Percentiles rank a stretch among this genome's conserved stretches.
These are phyloP conservation scores for Sporothrix phasma DNA, from an alignment of 2,329 filamentous ascomycete species.

Conservation along the genomic window DNA sequence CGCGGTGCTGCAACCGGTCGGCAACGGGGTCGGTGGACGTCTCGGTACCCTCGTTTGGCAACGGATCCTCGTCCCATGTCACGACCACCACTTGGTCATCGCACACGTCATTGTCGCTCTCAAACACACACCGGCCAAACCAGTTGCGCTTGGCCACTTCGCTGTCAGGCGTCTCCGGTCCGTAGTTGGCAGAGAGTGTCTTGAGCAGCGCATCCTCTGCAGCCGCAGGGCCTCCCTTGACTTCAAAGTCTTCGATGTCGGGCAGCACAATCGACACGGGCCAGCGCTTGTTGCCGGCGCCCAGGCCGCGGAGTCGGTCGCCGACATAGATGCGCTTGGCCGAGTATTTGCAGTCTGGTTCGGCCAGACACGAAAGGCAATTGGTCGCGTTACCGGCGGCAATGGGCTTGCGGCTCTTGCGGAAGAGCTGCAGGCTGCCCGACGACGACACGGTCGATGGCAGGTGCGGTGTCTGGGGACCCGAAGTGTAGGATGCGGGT, in stretches of 20 bases:
- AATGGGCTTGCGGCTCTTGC: slow-evolving; percentile 61
- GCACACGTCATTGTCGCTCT: slow-evolving; percentile 83
- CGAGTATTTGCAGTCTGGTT: slow-evolving; percentile 71
- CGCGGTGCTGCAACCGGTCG: slow-evolving; percentile 33
- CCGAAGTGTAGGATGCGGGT: slow-evolving; percentile 40
- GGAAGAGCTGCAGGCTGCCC: slow-evolving; percentile 71
- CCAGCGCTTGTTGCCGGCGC: slow-evolving; percentile 61
- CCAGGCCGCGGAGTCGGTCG: slow-evolving; percentile 47
- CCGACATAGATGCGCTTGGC: slow-evolving; percentile 68
- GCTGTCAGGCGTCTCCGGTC: slow-evolving; percentile 35
- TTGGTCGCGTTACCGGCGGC: slow-evolving; percentile 72
- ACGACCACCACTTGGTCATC: slow-evolving; percentile 89
- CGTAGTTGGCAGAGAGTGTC: slow-evolving; percentile 43
- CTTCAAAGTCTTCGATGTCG: slow-evolving; percentile 72
- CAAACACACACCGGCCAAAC: slow-evolving; percentile 95
- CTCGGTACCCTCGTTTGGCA: slow-evolving; percentile 20
- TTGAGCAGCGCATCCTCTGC: slow-evolving; percentile 35
- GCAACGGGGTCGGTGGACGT: slow-evolving; percentile 3
- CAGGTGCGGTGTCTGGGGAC: slow-evolving; percentile 49
- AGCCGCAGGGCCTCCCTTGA: slow-evolving; percentile 31
- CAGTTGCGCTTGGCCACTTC: slow-evolving; percentile 50
- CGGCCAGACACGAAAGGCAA: slow-evolving; percentile 69
- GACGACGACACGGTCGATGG: slow-evolving; percentile 66
- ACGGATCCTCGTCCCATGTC: slow-evolving; percentile 66
- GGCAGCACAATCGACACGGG: slow-evolving; percentile 83